Evolutionary conservation across 108 stramenopile species (phyloP).

Genomic region (Pseudonitzschia multistriata): DNA sequence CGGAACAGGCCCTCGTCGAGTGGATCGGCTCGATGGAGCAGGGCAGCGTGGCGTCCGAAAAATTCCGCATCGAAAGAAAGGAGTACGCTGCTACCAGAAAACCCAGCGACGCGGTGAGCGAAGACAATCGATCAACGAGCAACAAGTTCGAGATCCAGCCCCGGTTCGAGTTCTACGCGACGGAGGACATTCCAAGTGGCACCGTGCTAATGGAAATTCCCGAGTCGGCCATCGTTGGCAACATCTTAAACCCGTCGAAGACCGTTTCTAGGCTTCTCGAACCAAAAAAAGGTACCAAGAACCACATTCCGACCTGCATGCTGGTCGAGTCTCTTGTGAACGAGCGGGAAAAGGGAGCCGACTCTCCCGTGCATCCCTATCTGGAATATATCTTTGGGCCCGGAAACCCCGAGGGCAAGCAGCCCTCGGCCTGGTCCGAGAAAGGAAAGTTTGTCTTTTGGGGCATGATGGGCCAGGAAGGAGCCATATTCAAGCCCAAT

Average conservation of each 20-base stretch:
- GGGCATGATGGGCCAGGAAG: neutral
- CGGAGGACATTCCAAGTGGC: neutral
- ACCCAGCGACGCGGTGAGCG: neutral
- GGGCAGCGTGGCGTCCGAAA: neutral
- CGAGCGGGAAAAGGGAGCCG: neutral
- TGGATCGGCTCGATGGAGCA: neutral
- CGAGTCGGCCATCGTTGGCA: neutral
- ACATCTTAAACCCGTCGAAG: neutral
- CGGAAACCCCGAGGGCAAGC: neutral
- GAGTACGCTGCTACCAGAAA: neutral
- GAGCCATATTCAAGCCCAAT: neutral
- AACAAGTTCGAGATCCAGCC: neutral
- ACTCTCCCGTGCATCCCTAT: neutral
- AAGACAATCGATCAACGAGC: neutral
- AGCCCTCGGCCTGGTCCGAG: constrained; percentile 4
- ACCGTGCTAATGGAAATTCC: constrained; percentile 1
- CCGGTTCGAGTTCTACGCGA: neutral
- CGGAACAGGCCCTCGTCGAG: neutral
- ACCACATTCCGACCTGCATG: neutral
- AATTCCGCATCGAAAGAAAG: neutral
- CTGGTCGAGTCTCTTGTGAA: neutral
- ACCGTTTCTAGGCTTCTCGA: neutral
- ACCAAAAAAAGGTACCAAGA: neutral
- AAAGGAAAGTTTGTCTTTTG: neutral
- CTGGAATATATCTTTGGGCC: neutral